Evolutionary conservation across 495 filamentous ascomycete genomes (phyloP).

Genomic region (Podospora pseudocomata): DNA sequence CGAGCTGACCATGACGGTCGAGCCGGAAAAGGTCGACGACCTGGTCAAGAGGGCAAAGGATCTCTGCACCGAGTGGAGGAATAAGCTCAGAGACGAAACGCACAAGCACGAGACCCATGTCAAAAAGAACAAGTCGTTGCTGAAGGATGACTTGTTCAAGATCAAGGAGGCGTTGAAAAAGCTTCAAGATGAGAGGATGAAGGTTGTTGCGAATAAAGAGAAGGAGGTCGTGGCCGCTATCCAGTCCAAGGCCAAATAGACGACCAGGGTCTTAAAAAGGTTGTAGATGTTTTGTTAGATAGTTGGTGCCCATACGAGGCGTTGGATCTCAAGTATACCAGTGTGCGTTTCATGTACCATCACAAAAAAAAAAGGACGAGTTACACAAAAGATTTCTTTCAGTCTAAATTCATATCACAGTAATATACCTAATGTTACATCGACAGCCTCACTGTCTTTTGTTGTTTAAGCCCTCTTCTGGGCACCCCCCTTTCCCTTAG

Average conservation of each 20-base stretch:
- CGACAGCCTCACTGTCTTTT: neutral
- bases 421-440: neutral
- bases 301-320: neutral
- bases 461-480: slow-evolving; percentile 17
- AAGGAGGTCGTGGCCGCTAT: slow-evolving; percentile 57
- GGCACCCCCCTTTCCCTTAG: slow-evolving; percentile 5
- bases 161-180: slow-evolving; percentile 70
- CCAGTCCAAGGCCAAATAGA: slow-evolving; percentile 18
- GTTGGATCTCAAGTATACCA: neutral
- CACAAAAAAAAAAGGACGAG: neutral
- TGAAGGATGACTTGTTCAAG: slow-evolving; percentile 64
- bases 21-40: slow-evolving; percentile 58
- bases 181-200: slow-evolving; percentile 64
- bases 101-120: slow-evolving; percentile 61
- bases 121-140: slow-evolving; percentile 54
- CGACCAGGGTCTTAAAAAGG: neutral
- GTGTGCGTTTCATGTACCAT: neutral
- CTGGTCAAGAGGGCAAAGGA: slow-evolving; percentile 55
- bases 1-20: slow-evolving; percentile 69
- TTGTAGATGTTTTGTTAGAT: neutral
- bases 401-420: neutral
- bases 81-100: slow-evolving; percentile 52
- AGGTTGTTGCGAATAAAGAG: slow-evolving; percentile 63
- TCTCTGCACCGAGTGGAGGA: slow-evolving; percentile 57
- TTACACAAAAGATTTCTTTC: neutral